Evolutionary conservation across 2,329 filamentous ascomycete species (phyloP).

Genomic region (Curvularia sp.): DNA sequence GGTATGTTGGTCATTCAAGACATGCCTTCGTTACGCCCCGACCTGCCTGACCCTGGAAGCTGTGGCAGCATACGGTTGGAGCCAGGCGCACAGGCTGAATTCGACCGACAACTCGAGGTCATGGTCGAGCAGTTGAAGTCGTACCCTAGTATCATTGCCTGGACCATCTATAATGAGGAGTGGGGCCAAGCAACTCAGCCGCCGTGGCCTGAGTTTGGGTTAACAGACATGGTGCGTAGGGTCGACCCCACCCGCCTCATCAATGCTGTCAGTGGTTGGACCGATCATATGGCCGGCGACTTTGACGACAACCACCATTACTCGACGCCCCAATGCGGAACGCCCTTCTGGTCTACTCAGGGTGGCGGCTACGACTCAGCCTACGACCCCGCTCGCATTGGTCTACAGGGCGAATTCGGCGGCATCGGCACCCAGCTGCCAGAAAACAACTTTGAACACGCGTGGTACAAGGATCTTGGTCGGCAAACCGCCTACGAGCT

Average conservation of each 20-base stretch:
- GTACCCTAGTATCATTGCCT: conserved; percentile 70
- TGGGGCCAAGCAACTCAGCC: conserved; percentile 66
- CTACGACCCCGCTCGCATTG: conserved; percentile 65
- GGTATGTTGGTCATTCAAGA: conserved; percentile 74
- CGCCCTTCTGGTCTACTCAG: conserved; percentile 69
- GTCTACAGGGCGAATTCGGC: conserved; percentile 74
- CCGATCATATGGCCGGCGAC: conserved; percentile 72
- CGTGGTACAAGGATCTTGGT: conserved; percentile 67
- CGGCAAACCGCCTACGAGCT: conserved; percentile 73
- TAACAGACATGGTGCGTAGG: conserved; percentile 63
- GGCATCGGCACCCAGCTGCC: conserved; percentile 70
- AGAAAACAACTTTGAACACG: conserved; percentile 61
- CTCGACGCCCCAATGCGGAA: conserved; percentile 73
- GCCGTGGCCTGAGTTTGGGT: conserved; percentile 63
- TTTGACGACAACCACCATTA: conserved; percentile 75
- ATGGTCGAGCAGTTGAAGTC: conserved; percentile 69
- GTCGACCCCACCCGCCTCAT: conserved; percentile 71
- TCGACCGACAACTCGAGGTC: conserved; percentile 67
- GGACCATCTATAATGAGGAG: conserved; percentile 76
- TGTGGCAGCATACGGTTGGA: conserved; percentile 28
- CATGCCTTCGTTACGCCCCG: conserved; percentile 66
- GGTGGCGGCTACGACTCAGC: conserved; percentile 61
- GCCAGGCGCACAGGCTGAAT: conserved; percentile 66
- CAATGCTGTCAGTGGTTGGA: conserved; percentile 70
- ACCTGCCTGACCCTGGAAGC: conserved; percentile 23